Conservation (phyloP, 495 filamentous ascomycete genomes). For the Tuber indicum region DNA sequence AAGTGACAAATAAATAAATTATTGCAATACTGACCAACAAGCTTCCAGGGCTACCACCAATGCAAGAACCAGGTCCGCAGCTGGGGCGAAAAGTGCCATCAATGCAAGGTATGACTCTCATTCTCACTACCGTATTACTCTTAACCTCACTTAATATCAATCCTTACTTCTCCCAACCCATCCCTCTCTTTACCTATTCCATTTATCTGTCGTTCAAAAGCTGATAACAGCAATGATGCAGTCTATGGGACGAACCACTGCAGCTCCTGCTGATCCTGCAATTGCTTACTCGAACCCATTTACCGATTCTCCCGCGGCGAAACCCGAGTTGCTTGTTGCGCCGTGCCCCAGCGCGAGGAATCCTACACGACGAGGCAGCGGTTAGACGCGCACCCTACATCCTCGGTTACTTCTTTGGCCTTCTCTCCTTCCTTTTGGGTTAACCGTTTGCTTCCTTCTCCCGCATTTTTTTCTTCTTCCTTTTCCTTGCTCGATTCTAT, state of each 20-base stretch:
- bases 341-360: conserved; percentile 31
- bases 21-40: neutral
- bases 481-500: neutral
- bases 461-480: neutral
- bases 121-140: neutral
- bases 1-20: neutral
- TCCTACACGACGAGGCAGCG: conserved; percentile 31
- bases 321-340: conserved; percentile 28
- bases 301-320: conserved; percentile 14
- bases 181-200: neutral
- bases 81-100: conserved; percentile 37
- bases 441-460: neutral
- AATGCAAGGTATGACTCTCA: conserved; percentile 28
- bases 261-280: conserved; percentile 8
- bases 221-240: conserved; percentile 7
- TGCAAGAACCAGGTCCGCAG: conserved; percentile 36
- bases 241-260: conserved; percentile 28
- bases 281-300: conserved; percentile 25
- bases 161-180: conserved; percentile 3
- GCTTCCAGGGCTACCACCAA: conserved; percentile 28
- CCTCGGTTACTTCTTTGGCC: neutral
- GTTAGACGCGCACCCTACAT: conserved; percentile 6
- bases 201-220: neutral
- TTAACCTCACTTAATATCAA: neutral
- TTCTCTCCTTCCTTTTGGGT: neutral